phyloP scores from a whole-genome alignment of 2,329 filamentous ascomycete species.

The Colletotrichum sojae region DNA sequence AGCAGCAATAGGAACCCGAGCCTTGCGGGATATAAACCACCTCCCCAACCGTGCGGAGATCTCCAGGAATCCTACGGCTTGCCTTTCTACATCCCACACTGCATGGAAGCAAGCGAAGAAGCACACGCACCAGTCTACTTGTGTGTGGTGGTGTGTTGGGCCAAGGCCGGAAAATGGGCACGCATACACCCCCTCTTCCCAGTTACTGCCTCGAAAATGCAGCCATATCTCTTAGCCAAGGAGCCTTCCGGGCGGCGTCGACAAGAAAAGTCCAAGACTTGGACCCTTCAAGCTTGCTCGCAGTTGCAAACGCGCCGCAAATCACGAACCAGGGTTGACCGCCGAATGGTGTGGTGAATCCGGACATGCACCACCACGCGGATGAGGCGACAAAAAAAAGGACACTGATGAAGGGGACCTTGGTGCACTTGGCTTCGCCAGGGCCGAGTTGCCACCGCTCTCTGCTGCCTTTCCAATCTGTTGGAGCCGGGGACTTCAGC shows the following conservation, averaged over 20 bases:
- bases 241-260: not conserved
- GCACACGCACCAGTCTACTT: not conserved
- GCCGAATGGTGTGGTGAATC: not conserved
- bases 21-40: constrained; percentile 1
- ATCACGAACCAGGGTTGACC: constrained; percentile 11
- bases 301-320: not conserved
- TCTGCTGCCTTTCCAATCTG: not conserved
- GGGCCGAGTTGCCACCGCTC: not conserved
- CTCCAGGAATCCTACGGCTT: not conserved
- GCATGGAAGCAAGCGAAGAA: not conserved
- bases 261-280: not conserved
- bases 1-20: not conserved
- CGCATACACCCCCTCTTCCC: not conserved
- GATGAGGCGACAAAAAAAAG: constrained; percentile 30
- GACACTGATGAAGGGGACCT: no score
- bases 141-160: constrained; percentile 19
- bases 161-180: constrained; percentile 32
- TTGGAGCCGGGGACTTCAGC: no score
- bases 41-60: not conserved
- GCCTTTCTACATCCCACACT: not conserved
- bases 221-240: constrained; percentile 27
- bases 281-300: not conserved
- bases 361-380: not conserved
- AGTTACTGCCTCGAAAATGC: constrained; percentile 18
- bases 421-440: not conserved